Percentiles rank a stretch among this genome's conserved stretches.
These are phyloP conservation scores for Pelagophyceae sp. DNA, from an alignment of 352 stramenopile genomes.

Conservation along the genomic window DNA sequence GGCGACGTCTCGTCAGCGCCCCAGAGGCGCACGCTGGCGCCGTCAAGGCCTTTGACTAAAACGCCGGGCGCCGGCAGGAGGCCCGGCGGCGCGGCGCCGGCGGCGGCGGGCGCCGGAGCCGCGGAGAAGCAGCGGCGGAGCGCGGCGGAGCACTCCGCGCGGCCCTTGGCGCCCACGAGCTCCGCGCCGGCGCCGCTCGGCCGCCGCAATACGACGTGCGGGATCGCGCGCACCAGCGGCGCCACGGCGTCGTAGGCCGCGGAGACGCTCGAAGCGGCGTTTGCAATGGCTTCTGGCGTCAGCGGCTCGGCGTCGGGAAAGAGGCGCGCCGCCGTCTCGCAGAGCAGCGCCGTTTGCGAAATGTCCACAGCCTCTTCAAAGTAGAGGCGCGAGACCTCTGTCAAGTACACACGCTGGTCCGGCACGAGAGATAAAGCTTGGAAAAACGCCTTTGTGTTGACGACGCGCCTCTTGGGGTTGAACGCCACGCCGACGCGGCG, in stretches of 20 bases:
- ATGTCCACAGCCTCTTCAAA: background rate
- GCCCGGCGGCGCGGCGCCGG: no score
- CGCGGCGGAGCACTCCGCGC: background rate
- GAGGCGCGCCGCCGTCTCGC: no score
- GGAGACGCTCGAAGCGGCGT: no score
- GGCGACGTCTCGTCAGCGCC: background rate
- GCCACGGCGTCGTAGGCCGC: background rate
- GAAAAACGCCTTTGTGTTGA: background rate
- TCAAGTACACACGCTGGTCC: background rate
- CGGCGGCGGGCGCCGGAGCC: no score
- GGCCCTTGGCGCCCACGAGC: background rate
- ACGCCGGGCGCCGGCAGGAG: background rate
- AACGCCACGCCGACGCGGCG: background rate
- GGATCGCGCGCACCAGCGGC: background rate
- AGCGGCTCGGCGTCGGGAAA: no score
- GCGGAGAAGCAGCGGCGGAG: background rate
- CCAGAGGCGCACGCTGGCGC: background rate
- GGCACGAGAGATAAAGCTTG: background rate
- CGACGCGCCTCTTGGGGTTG: background rate
- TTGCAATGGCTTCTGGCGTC: no score
- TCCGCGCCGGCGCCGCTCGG: background rate
- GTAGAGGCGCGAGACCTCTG: background rate
- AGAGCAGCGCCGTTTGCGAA: background rate
- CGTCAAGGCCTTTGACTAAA: background rate
- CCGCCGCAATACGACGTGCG: background rate